These are phyloP conservation scores for Tubosaeta brunneosetosa DNA, from an alignment of 768 basidiomycete species.

Conservation along the genomic window DNA sequence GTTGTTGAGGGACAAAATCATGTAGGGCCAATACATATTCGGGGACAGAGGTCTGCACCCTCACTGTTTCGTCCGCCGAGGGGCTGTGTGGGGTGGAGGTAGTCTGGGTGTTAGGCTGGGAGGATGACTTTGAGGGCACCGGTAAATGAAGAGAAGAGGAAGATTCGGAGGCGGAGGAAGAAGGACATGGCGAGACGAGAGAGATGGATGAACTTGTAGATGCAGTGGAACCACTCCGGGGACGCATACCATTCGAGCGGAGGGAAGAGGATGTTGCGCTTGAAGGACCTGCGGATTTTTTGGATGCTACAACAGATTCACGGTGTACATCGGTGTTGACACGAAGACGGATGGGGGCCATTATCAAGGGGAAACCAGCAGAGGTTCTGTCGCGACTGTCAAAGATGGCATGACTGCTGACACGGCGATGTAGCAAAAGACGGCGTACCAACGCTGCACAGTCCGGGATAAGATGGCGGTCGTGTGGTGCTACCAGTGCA, in stretches of 20 bases:
- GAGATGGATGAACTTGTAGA: constrained; percentile 56
- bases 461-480: neutral
- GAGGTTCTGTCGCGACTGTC: constrained; percentile 4
- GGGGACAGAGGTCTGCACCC: constrained; percentile 33
- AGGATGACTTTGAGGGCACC: constrained; percentile 29
- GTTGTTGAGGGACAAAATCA: constrained; percentile 73
- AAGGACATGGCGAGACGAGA: constrained; percentile 50
- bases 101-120: constrained; percentile 8
- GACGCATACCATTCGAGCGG: constrained; percentile 24
- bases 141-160: constrained; percentile 47
- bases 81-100: constrained; percentile 38
- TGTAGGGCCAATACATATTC: constrained; percentile 92
- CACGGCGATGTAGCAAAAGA: neutral
- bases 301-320: constrained; percentile 31
- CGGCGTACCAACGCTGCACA: constrained; percentile 9
- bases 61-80: constrained; percentile 46
- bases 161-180: constrained; percentile 44
- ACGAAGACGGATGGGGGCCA: constrained; percentile 44
- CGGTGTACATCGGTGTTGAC: constrained; percentile 44
- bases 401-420: constrained; percentile 5
- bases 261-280: constrained; percentile 25
- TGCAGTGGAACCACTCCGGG: constrained; percentile 50
- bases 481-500: neutral
- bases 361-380: constrained; percentile 19
- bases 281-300: constrained; percentile 27